phyloP scores from a whole-genome alignment of 352 stramenopile genomes.

The Globisporangium alternatum region DNA sequence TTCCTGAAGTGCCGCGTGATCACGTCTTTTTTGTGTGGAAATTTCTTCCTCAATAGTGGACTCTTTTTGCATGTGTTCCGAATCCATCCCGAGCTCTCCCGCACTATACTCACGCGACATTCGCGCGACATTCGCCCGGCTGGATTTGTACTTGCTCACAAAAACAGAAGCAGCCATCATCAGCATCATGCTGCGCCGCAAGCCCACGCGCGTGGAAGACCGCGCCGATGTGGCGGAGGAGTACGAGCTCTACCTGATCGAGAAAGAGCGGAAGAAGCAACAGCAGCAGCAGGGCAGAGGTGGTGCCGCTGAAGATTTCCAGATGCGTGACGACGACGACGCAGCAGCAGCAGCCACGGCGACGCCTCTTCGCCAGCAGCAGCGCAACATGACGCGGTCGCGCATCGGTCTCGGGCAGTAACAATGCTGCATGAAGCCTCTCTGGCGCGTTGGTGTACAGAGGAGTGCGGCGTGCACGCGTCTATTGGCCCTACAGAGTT shows the following conservation, averaged over 20 bases:
- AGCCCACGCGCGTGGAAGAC: slow-evolving; percentile 64
- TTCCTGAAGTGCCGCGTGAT: neutral
- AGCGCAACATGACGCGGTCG: slow-evolving; percentile 27
- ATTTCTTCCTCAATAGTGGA: neutral
- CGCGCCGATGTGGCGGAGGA: slow-evolving; percentile 65
- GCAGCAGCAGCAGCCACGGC: slow-evolving; percentile 8
- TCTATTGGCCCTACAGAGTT: no score
- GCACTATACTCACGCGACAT: neutral
- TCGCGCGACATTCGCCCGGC: neutral
- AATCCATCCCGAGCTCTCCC: no score
- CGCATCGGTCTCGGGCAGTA: slow-evolving; percentile 30
- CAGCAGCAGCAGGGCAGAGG: neutral
- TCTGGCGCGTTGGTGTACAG: neutral
- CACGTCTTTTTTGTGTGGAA: neutral
- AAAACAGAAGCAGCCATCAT: neutral
- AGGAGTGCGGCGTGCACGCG: neutral
- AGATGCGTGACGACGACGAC: slow-evolving; percentile 8
- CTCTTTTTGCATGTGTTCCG: neutral
- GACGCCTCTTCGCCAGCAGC: slow-evolving; percentile 11
- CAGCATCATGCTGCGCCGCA: slow-evolving; percentile 49
- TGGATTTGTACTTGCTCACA: no score
- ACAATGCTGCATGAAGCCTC: neutral
- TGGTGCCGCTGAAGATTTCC: neutral
- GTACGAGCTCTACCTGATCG: slow-evolving; percentile 61
- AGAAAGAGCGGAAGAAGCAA: slow-evolving; percentile 38